These are phyloP conservation scores for Cryphonectria nitschkei DNA, from an alignment of 2,329 filamentous ascomycete genomes.

Conservation along the genomic window DNA sequence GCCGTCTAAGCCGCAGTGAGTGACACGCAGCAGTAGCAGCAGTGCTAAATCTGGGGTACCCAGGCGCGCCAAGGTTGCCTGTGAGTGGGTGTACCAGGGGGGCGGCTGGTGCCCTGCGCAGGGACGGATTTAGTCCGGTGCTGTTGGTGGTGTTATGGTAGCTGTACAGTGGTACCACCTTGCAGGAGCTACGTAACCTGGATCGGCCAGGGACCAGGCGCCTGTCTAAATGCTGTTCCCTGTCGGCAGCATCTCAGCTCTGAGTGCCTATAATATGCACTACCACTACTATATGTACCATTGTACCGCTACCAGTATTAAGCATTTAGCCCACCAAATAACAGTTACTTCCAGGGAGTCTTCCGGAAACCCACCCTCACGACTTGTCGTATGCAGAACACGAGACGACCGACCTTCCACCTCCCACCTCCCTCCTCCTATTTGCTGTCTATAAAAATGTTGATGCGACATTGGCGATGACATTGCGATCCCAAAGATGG, in stretches of 20 bases:
- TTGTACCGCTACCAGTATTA: not conserved
- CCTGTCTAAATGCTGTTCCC: not conserved
- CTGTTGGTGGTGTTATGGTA: not conserved
- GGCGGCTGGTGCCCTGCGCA: not conserved
- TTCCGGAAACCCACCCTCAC: not conserved
- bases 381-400: not conserved
- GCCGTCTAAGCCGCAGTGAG: not conserved
- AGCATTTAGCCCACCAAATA: not conserved
- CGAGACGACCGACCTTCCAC: not conserved
- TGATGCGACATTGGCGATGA: conserved; percentile 28
- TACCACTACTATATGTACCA: no score
- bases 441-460: conserved; percentile 10
- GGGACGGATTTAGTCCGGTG: not conserved
- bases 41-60: conserved; percentile 2
- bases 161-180: not conserved
- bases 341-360: not conserved
- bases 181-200: conserved; percentile 3
- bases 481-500: conserved; percentile 35
- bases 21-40: not conserved
- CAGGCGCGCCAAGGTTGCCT: not conserved
- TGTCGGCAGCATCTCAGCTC: not conserved
- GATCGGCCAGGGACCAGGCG: not conserved
- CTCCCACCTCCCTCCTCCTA: not conserved
- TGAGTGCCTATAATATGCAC: not conserved
- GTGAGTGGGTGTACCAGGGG: not conserved